These are phyloP conservation scores for Phialophora verrucosa DNA, from an alignment of 2,329 filamentous ascomycete species.

Conservation along the genomic window DNA sequence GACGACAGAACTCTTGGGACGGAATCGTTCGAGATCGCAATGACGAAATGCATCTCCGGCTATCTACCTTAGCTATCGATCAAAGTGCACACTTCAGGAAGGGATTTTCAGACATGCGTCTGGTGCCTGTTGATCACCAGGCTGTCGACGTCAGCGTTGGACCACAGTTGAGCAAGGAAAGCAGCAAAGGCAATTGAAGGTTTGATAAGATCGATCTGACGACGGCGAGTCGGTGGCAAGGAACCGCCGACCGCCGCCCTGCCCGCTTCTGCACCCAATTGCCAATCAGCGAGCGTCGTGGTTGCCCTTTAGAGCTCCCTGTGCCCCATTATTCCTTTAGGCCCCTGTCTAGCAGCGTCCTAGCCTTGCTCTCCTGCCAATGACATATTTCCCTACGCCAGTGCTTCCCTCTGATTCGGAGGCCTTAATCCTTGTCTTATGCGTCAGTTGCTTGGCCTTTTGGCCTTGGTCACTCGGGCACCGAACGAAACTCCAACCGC, in stretches of 20 bases:
- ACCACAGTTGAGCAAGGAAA: background rate
- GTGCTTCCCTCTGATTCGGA: background rate
- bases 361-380: background rate
- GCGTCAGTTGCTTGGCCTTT: slow-evolving; percentile 9
- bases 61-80: background rate
- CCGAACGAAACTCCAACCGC: slow-evolving; percentile 5
- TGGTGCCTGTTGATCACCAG: slow-evolving; percentile 3
- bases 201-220: background rate
- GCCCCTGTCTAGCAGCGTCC: background rate
- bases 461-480: background rate
- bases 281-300: background rate
- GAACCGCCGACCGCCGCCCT: slow-evolving; percentile 13
- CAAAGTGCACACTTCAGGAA: background rate
- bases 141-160: slow-evolving; percentile 9
- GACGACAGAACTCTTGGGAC: background rate
- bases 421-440: slow-evolving; percentile 1
- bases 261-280: background rate
- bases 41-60: background rate
- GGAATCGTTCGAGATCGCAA: background rate
- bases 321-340: background rate
- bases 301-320: no score
- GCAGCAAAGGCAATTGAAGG: background rate
- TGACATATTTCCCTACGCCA: background rate
- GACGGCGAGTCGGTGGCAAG: slow-evolving; percentile 21
- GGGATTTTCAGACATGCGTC: background rate